phyloP scores from a whole-genome alignment of 257 asterid species.

The Datura wrightii region DNA sequence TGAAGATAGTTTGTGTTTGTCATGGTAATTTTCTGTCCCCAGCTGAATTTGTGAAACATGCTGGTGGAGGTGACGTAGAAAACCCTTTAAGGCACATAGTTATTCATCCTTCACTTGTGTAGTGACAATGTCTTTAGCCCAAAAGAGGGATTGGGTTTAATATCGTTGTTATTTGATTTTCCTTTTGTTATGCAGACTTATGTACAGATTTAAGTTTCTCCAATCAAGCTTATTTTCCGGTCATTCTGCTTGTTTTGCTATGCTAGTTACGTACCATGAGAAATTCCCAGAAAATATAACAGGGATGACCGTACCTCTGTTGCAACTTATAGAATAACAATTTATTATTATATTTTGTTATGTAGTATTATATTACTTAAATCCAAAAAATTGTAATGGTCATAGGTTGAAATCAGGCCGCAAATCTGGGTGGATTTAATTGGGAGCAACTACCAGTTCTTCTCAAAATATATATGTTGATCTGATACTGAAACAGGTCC shows the following conservation, averaged over 20 bases:
- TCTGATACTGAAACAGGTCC: too few relatives aligned
- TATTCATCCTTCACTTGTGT: conserved; percentile 46
- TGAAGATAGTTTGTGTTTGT: conserved; percentile 79
- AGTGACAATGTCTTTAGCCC: conserved; percentile 19
- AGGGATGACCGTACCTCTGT: not conserved
- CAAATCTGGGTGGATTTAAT: not conserved
- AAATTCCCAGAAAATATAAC: too few relatives aligned
- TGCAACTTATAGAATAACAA: not conserved
- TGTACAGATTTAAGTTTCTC: not conserved
- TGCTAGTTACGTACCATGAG: not conserved
- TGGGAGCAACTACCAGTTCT: not conserved
- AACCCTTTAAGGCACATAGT: conserved; percentile 76
- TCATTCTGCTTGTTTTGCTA: not conserved
- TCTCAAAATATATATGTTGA: too few relatives aligned
- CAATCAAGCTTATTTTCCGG: not conserved
- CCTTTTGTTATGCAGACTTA: not conserved
- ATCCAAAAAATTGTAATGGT: not conserved
- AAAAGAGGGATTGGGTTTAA: not conserved
- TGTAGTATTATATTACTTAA: too few relatives aligned
- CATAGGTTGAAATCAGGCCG: not conserved
- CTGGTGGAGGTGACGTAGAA: conserved; percentile 65
- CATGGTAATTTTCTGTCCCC: conserved; percentile 76
- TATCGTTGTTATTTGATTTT: not conserved
- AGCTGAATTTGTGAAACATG: conserved; percentile 74
- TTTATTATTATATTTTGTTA: too few relatives aligned